phyloP scores from a whole-genome alignment of 2,329 filamentous ascomycete genomes.

The Aspergillus uvarum region DNA sequence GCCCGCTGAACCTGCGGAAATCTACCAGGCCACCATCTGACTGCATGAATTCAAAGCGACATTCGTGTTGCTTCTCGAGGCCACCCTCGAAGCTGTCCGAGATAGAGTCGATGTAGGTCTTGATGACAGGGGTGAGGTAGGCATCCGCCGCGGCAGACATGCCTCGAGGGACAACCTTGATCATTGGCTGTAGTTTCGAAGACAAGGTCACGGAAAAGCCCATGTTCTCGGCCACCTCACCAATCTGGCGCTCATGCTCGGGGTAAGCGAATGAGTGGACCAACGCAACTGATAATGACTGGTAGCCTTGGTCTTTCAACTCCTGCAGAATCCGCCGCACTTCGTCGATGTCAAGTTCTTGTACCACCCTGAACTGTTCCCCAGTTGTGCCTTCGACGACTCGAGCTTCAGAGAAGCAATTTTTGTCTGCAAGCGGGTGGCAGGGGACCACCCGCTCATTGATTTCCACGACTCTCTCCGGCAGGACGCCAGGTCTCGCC shows the following conservation, averaged over 20 bases:
- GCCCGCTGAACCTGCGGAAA: slow-evolving; percentile 68
- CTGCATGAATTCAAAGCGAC: slow-evolving; percentile 95
- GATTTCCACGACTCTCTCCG: slow-evolving; percentile 78
- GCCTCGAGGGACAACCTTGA: slow-evolving; percentile 75
- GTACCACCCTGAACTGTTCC: slow-evolving; percentile 69
- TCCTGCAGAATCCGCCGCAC: slow-evolving; percentile 61
- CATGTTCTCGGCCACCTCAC: slow-evolving; percentile 73
- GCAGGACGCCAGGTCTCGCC: slow-evolving; percentile 79
- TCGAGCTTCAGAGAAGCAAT: slow-evolving; percentile 66
- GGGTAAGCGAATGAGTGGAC: slow-evolving; percentile 91
- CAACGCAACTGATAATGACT: slow-evolving; percentile 80
- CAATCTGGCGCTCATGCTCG: slow-evolving; percentile 76
- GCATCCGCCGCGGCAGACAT: slow-evolving; percentile 78
- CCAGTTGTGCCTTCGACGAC: slow-evolving; percentile 55
- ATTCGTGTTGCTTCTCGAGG: slow-evolving; percentile 70
- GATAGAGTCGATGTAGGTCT: slow-evolving; percentile 64
- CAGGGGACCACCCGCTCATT: slow-evolving; percentile 86
- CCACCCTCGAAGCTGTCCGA: slow-evolving; percentile 71
- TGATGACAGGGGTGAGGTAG: slow-evolving; percentile 76
- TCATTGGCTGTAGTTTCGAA: slow-evolving; percentile 80
- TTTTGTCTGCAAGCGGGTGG: slow-evolving; percentile 61
- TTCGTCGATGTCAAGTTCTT: slow-evolving; percentile 57
- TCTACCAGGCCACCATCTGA: slow-evolving; percentile 71
- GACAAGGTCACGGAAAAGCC: slow-evolving; percentile 79
- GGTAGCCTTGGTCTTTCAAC: slow-evolving; percentile 68